Evolutionary conservation across 148 eudicot genomes (phyloP).

Genomic region (Rhododendron vialii): DNA sequence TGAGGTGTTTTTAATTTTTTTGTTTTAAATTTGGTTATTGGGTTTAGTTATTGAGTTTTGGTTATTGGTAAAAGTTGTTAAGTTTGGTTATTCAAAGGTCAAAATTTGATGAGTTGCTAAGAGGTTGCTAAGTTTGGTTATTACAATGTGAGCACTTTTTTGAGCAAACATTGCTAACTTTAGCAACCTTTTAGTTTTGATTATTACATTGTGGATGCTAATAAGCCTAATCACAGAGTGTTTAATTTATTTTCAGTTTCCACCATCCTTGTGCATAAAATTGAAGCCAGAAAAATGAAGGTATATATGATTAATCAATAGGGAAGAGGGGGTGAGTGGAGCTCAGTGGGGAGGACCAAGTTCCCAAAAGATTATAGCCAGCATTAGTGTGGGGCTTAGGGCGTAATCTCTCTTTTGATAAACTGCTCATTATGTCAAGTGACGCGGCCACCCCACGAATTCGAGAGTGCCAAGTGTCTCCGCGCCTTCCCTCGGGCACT

Average conservation of each 20-base stretch:
- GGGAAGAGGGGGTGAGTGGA: conserved; percentile 4
- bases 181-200: no score
- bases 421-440: conserved; percentile 38
- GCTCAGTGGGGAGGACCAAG: conserved; percentile 17
- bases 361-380: conserved; percentile 22
- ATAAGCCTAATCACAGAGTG: background rate
- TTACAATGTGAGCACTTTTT: no score
- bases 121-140: no score
- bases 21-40: no score
- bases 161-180: no score
- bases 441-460: conserved; percentile 36
- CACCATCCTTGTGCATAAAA: background rate
- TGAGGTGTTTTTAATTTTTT: no score
- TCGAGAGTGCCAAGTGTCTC: conserved; percentile 23
- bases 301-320: background rate
- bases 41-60: no score
- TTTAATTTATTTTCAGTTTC: background rate
- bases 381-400: conserved; percentile 10
- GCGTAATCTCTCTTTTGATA: conserved; percentile 7
- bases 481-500: background rate
- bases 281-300: background rate
- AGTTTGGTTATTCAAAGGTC: no score
- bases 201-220: no score
- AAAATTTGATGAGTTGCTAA: no score
- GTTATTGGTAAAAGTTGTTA: no score